These are phyloP conservation scores for Leccinum rimulosum DNA, from an alignment of 768 basidiomycete species.

Conservation along the genomic window DNA sequence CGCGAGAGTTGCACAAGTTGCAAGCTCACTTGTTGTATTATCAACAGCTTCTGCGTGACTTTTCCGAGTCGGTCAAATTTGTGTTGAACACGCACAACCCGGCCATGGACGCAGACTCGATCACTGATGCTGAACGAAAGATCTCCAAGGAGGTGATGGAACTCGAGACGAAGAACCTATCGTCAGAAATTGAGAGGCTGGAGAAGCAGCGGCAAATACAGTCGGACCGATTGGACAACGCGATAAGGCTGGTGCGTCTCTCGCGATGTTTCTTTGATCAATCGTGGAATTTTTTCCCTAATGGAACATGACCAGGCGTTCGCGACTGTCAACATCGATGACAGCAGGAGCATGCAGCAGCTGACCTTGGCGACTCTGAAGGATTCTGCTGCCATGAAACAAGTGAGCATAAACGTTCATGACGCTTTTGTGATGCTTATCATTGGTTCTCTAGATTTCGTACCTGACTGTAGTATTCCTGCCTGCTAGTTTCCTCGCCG, in stretches of 20 bases:
- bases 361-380: slow-evolving; percentile 47
- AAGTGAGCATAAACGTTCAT: slow-evolving; percentile 9
- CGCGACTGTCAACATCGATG: slow-evolving; percentile 57
- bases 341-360: slow-evolving; percentile 49
- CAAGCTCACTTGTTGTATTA: slow-evolving; percentile 60
- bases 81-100: slow-evolving; percentile 50
- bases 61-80: slow-evolving; percentile 50
- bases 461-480: slow-evolving; percentile 63
- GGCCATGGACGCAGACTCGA: slow-evolving; percentile 32
- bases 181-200: slow-evolving; percentile 45
- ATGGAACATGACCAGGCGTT: slow-evolving; percentile 43
- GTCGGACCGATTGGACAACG: slow-evolving; percentile 31
- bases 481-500: slow-evolving; percentile 47
- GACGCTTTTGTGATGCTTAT: background rate
- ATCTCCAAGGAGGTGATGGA: slow-evolving; percentile 10
- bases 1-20: slow-evolving; percentile 53
- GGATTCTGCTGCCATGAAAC: slow-evolving; percentile 42
- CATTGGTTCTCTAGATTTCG: slow-evolving; percentile 38
- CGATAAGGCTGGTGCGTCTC: slow-evolving; percentile 28
- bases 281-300: background rate
- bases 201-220: slow-evolving; percentile 28
- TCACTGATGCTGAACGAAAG: slow-evolving; percentile 9
- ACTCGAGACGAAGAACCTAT: slow-evolving; percentile 24
- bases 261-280: background rate
- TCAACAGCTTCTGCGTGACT: slow-evolving; percentile 52